Conservation (phyloP, 2,329 filamentous ascomycete species). For the Fusarium chlamydosporum region DNA sequence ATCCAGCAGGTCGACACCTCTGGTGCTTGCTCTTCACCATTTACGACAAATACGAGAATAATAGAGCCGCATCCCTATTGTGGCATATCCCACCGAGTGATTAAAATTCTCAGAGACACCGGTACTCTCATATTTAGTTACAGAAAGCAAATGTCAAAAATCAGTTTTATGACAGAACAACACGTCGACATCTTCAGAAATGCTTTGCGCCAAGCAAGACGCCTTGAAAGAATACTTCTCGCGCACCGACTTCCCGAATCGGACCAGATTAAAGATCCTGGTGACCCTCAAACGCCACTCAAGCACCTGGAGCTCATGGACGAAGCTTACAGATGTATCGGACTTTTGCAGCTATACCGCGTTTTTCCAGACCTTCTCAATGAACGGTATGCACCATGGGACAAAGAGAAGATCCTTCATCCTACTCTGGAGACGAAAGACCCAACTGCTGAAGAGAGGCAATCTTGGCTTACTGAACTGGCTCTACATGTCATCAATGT, state of each 20-base stretch:
- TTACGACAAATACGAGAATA: not conserved
- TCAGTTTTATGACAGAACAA: slow-evolving; percentile 10
- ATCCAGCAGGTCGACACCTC: not conserved
- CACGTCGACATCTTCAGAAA: not conserved
- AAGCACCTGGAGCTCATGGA: slow-evolving; percentile 12
- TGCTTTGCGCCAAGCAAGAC: not conserved
- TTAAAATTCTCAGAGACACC: not conserved
- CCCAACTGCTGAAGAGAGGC: not conserved
- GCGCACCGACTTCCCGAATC: not conserved
- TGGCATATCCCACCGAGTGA: slow-evolving; percentile 1
- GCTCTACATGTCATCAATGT: not conserved
- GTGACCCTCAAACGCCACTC: slow-evolving; percentile 6
- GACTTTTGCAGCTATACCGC: slow-evolving; percentile 8
- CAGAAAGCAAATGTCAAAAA: not conserved
- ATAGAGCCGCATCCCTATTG: slow-evolving; percentile 12
- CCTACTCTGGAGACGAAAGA: not conserved
- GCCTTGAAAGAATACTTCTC: not conserved
- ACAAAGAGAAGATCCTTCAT: not conserved
- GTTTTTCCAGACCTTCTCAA: slow-evolving; percentile 19
- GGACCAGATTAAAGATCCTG: not conserved
- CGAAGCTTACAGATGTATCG: slow-evolving; percentile 7
- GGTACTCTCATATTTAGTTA: slow-evolving; percentile 3
- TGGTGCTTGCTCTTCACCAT: not conserved
- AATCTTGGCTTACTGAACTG: slow-evolving; percentile 4
- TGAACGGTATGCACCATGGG: slow-evolving; percentile 6